phyloP scores from a whole-genome alignment of 73 alveolate genomes.

The Halteria grandinella region DNA sequence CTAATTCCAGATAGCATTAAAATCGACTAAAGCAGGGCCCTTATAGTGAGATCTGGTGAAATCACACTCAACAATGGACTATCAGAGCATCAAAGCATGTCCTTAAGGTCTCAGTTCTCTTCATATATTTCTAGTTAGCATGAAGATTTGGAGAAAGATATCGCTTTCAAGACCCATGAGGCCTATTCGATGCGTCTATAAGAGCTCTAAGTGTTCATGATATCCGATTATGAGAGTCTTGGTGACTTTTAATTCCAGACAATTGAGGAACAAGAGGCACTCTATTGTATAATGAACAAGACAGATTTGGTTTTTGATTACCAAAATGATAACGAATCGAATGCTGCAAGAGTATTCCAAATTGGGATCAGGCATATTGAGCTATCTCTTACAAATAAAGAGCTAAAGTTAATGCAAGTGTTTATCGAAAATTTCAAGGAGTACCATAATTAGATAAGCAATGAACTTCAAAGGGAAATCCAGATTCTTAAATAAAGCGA shows the following conservation, averaged over 20 bases:
- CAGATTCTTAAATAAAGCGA: too few species aligned
- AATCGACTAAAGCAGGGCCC: slow-evolving; percentile 5
- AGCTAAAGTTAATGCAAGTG: slow-evolving; percentile 6
- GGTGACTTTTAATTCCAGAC: slow-evolving; percentile 7
- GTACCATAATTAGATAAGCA: slow-evolving; percentile 27
- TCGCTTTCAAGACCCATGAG: slow-evolving; percentile 8
- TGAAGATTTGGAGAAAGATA: background rate
- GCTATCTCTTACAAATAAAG: slow-evolving; percentile 24
- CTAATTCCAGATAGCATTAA: slow-evolving; percentile 45
- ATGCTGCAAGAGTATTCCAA: background rate
- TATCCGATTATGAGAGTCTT: background rate
- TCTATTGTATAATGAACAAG: slow-evolving; percentile 12
- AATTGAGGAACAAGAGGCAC: slow-evolving; percentile 1
- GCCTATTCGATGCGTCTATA: slow-evolving; percentile 10
- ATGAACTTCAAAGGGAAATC: slow-evolving; percentile 32
- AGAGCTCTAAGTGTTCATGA: background rate
- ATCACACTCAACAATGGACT: slow-evolving; percentile 12
- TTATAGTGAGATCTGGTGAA: slow-evolving; percentile 17
- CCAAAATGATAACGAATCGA: background rate
- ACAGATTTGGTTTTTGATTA: slow-evolving; percentile 19
- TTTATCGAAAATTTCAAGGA: slow-evolving; percentile 8
- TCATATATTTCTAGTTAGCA: background rate
- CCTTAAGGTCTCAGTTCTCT: background rate
- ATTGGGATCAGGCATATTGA: background rate
- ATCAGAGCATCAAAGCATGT: background rate